Conservation (phyloP, 1,284 basidiomycete genomes). For the Rhodotorula sp. region DNA sequence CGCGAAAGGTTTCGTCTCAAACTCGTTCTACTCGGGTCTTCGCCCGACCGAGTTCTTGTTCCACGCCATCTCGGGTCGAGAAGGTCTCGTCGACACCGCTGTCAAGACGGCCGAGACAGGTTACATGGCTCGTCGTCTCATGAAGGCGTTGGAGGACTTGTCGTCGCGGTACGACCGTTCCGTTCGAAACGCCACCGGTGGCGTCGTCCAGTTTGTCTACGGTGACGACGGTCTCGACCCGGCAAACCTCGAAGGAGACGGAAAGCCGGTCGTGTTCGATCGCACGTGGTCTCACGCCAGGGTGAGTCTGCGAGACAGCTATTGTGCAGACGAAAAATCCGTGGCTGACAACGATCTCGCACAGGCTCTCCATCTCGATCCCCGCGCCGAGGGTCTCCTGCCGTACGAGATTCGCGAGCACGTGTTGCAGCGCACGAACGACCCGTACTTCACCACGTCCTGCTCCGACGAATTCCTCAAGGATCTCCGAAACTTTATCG, state of each 20-base stretch:
- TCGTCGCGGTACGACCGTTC: slow-evolving; percentile 95
- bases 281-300: slow-evolving; percentile 85
- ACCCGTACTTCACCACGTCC: slow-evolving; percentile 59
- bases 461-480: slow-evolving; percentile 49
- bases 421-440: slow-evolving; percentile 63
- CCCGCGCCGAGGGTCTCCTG: slow-evolving; percentile 61
- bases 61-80: slow-evolving; percentile 97
- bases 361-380: slow-evolving; percentile 58
- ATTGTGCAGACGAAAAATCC: neutral
- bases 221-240: slow-evolving; percentile 98
- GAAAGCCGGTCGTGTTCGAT: slow-evolving; percentile 83
- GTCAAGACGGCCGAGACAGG: slow-evolving; percentile 99
- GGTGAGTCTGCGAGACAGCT: slow-evolving; percentile 55
- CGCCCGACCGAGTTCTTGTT: slow-evolving; percentile 95
- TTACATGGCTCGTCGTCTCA: slow-evolving; percentile 97
- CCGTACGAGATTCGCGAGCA: slow-evolving; percentile 85
- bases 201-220: slow-evolving; percentile 96
- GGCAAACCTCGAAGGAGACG: slow-evolving; percentile 82
- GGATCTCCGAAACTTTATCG: slow-evolving; percentile 72
- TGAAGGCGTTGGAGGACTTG: slow-evolving; percentile 98
- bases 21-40: slow-evolving; percentile 92
- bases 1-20: slow-evolving; percentile 96
- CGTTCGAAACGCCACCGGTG: slow-evolving; percentile 93
- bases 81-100: slow-evolving; percentile 97
- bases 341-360: neutral